A percentile compares a stretch with the other conserved stretches of the same genome.
phyloP scores from a whole-genome alignment of 2,329 filamentous ascomycete genomes.

The Davidsoniella neocaledoniae region DNA sequence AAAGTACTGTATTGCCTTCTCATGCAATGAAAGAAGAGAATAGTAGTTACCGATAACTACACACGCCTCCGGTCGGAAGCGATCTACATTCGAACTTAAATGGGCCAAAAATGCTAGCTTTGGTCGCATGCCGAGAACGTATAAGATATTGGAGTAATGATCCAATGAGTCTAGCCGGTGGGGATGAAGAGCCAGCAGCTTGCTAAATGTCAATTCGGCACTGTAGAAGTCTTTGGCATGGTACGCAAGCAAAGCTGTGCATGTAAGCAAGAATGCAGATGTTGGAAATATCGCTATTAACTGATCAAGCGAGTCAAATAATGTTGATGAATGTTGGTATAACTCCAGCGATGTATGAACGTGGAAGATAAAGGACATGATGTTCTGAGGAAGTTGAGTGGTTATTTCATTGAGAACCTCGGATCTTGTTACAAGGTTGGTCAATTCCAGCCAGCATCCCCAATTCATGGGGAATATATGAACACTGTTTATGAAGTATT shows the following conservation, averaged over 20 bases:
- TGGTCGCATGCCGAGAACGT: constrained; percentile 74
- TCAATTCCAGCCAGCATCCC: constrained; percentile 92
- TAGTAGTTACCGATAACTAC: constrained; percentile 98
- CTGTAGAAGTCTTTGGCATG: constrained; percentile 69
- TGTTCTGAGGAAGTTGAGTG: constrained; percentile 65
- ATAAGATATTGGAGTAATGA: constrained; percentile 93
- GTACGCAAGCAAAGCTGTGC: constrained; percentile 74
- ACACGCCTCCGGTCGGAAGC: constrained; percentile 91
- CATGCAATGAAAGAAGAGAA: constrained; percentile 80
- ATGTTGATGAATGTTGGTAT: constrained; percentile 58
- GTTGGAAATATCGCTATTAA: constrained; percentile 71
- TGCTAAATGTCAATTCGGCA: constrained; percentile 53
- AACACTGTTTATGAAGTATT: constrained; percentile 76
- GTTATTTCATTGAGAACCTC: constrained; percentile 69
- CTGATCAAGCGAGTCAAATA: constrained; percentile 50
- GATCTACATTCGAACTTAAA: constrained; percentile 78
- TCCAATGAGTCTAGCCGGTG: constrained; percentile 76
- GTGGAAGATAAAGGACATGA: constrained; percentile 89
- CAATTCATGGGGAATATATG: constrained; percentile 89
- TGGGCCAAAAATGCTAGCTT: constrained; percentile 89
- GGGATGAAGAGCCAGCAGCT: constrained; percentile 59
- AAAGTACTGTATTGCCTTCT: constrained; percentile 97
- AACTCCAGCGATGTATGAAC: constrained; percentile 81
- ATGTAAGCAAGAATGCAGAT: constrained; percentile 80
- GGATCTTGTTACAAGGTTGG: constrained; percentile 56